Conservation (phyloP, 345 rosid genomes). For the Bruguiera sexangula region DNA sequence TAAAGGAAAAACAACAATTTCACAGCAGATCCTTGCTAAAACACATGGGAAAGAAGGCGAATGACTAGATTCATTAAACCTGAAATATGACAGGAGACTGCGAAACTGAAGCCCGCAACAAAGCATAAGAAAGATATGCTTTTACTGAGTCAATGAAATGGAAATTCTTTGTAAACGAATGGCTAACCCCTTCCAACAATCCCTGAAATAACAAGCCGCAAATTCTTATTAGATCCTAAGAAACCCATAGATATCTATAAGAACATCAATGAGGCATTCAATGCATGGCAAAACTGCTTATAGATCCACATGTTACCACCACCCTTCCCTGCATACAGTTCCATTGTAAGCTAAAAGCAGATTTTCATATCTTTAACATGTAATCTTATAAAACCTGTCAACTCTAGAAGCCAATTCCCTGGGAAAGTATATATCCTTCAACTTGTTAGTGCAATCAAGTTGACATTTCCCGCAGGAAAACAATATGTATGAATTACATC, state of each 20-base stretch:
- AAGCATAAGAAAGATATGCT: constrained; percentile 95
- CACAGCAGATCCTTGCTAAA: constrained; percentile 16
- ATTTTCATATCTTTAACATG: background rate
- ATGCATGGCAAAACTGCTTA: background rate
- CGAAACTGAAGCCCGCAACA: constrained; percentile 91
- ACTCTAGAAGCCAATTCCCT: background rate
- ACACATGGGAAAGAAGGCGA: constrained; percentile 15
- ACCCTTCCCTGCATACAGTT: background rate
- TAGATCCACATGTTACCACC: background rate
- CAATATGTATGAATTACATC: background rate
- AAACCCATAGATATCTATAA: background rate
- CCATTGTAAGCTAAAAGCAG: too few species aligned
- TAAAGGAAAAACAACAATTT: constrained; percentile 19
- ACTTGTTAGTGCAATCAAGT: background rate
- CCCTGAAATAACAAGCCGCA: constrained; percentile 52
- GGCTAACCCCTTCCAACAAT: constrained; percentile 87
- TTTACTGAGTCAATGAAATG: constrained; percentile 98
- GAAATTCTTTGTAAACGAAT: constrained; percentile 86
- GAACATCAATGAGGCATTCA: background rate
- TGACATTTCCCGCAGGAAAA: background rate
- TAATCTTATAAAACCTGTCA: too few species aligned
- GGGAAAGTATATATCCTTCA: background rate
- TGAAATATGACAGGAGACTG: constrained; percentile 87
- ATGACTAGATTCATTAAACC: constrained; percentile 40
- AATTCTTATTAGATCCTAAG: background rate